Percentiles rank a stretch among this genome's conserved stretches.
Conservation (phyloP, 202 grass and related monocot genomes). For the Digitaria exilis region DNA sequence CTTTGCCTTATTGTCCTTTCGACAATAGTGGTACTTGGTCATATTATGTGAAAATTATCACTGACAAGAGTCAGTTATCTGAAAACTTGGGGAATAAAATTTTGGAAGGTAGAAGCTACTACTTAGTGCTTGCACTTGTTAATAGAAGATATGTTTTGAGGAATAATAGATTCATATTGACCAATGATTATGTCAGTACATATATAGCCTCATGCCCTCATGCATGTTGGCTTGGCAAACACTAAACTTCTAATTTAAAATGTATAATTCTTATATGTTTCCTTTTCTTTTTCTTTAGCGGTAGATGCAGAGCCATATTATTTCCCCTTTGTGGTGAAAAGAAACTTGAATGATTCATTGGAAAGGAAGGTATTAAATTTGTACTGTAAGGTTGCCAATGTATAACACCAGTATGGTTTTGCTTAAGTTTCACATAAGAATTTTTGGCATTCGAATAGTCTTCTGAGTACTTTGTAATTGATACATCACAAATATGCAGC, state of each 20-base stretch:
- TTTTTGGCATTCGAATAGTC: neutral
- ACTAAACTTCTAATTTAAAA: neutral
- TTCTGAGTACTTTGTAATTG: neutral
- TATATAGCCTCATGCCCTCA: neutral
- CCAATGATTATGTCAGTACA: neutral
- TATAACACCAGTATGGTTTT: neutral
- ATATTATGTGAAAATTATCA: neutral
- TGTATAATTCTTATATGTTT: neutral
- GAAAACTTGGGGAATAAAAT: neutral
- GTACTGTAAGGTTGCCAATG: neutral
- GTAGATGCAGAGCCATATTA: conserved; percentile 1
- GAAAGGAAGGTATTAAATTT: neutral
- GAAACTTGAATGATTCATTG: neutral
- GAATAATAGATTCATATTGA: neutral
- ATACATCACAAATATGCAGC: neutral
- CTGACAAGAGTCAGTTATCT: neutral
- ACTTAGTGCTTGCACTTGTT: neutral
- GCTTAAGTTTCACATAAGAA: neutral
- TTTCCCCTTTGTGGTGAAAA: neutral
- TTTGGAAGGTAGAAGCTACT: neutral
- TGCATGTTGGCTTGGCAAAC: neutral
- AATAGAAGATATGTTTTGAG: neutral
- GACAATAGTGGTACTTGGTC: neutral
- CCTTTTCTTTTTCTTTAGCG: neutral
- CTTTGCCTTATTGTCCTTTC: neutral